phyloP scores from a whole-genome alignment of 2,329 filamentous ascomycete species.

The Annulohypoxylon truncatum region DNA sequence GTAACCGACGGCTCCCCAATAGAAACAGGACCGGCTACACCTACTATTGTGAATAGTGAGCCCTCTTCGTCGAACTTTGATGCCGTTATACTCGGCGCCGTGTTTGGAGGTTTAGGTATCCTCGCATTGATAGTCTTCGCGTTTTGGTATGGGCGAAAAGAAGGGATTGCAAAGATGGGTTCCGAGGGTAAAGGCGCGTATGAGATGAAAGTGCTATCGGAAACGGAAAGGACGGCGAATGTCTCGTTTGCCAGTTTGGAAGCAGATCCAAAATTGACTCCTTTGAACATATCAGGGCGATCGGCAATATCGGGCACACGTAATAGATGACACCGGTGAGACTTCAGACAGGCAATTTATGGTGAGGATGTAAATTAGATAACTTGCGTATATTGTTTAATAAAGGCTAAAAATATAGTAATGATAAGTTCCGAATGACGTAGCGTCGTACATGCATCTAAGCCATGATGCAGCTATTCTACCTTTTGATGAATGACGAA shows the following conservation, averaged over 20 bases:
- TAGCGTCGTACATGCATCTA: background rate
- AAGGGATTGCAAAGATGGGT: background rate
- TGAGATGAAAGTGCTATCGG: slow-evolving; percentile 1
- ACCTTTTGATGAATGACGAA: background rate
- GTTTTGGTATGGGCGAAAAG: slow-evolving; percentile 25
- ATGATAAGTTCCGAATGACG: background rate
- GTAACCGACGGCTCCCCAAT: background rate
- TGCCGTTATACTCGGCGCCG: slow-evolving; percentile 13
- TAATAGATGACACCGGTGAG: background rate
- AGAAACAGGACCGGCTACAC: background rate
- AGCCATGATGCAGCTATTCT: background rate
- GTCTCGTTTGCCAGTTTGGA: background rate
- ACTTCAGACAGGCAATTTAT: background rate
- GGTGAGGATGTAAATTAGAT: background rate
- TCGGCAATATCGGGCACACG: slow-evolving; percentile 5
- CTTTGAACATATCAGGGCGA: slow-evolving; percentile 1
- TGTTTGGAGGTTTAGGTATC: slow-evolving; percentile 15
- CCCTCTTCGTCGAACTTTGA: slow-evolving; percentile 10
- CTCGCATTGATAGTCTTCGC: slow-evolving; percentile 16
- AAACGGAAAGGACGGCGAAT: background rate
- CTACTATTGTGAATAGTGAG: background rate
- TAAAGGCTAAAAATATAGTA: background rate
- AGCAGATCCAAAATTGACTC: background rate
- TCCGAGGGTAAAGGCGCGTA: background rate
- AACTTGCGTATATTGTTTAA: slow-evolving; percentile 12